A percentile compares a stretch with the other conserved stretches of the same genome.
Conservation (phyloP, 2,329 filamentous ascomycete genomes). For the Fusarium sororula region DNA sequence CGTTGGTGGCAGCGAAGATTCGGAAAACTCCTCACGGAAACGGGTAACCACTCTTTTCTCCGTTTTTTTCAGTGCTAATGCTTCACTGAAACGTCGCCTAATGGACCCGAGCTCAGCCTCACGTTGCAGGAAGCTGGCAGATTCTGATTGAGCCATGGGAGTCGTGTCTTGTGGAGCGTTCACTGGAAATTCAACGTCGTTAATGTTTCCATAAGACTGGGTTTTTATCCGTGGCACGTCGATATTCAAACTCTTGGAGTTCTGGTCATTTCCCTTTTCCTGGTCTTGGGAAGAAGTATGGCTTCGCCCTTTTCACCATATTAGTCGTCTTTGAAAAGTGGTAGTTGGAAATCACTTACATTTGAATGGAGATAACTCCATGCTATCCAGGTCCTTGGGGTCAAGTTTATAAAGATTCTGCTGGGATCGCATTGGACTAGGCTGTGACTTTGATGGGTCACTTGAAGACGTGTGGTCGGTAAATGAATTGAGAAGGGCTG, state of each 20-base stretch:
- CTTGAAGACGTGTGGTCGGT: constrained; percentile 45
- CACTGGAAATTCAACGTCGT: neutral
- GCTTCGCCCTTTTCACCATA: constrained; percentile 8
- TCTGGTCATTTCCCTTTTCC: constrained; percentile 28
- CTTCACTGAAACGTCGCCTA: constrained; percentile 53
- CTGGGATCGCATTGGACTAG: constrained; percentile 45
- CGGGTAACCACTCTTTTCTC: constrained; percentile 47
- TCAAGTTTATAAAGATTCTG: constrained; percentile 43
- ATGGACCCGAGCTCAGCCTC: constrained; percentile 52
- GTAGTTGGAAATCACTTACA: constrained; percentile 36
- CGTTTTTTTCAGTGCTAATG: constrained; percentile 43
- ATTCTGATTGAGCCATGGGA: constrained; percentile 46
- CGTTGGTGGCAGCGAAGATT: neutral
- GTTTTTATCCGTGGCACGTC: neutral
- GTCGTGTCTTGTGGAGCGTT: neutral
- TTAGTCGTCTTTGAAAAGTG: neutral
- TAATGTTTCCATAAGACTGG: neutral
- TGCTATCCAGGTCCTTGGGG: constrained; percentile 46
- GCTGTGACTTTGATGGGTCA: constrained; percentile 48
- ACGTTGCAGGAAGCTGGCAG: constrained; percentile 50
- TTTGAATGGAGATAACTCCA: constrained; percentile 49
- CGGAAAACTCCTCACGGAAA: constrained; percentile 53
- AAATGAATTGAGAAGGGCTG: constrained; percentile 20
- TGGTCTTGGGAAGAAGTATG: constrained; percentile 34
- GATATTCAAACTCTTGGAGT: neutral